Evolutionary conservation across 2,329 filamentous ascomycete genomes (phyloP), one percentile per base, ranked within the genome.

Genomic region (Colletotrichum australisinense): DNA sequence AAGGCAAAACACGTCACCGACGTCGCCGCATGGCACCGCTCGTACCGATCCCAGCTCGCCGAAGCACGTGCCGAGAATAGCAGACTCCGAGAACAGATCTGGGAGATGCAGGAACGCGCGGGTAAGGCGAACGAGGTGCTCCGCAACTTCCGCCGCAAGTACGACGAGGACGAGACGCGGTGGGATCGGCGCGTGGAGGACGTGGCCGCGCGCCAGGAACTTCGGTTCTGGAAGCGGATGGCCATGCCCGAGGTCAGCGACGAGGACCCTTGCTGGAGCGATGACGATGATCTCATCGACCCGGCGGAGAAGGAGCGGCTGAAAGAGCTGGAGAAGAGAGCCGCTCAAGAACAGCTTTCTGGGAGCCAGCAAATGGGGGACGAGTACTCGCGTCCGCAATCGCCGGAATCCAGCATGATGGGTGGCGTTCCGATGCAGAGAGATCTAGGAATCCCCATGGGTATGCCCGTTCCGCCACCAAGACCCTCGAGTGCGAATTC

Each of bases 181-280:
- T 88, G 89, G 84, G 86, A 90, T 69, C 83, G 86, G 35, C 84
- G 86, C 5, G 86, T 91, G 3, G 85, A 90, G 52, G 86, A 87
- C 60, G 85, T 84, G 63, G 87, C 88, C 6, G 80, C 84, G 56
- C 85, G 88, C 4, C 90, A 92, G 79, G 89, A 92, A 80, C 78
- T 91, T 67, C 85, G 91, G 2, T 92, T 91, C 80, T 93, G 90
- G 91, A 92, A 92, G 82, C 85, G 91, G 55, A 86, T 92, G 85
- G 91, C 91, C 16, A 88, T 92, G 86, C 90, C 89, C 11, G 86
- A 90, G 69, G 80, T 92, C 49, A 82, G 86, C 9, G 90, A 91
- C 28, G 88, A 91, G 55, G 90, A 92, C 63, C 84, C 87, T 2
- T 91, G 86, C 78, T 92, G 89, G 86, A 92, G 90, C 78, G 90